phyloP scores from a whole-genome alignment of 768 basidiomycete genomes.

The Obba rivulosa region DNA sequence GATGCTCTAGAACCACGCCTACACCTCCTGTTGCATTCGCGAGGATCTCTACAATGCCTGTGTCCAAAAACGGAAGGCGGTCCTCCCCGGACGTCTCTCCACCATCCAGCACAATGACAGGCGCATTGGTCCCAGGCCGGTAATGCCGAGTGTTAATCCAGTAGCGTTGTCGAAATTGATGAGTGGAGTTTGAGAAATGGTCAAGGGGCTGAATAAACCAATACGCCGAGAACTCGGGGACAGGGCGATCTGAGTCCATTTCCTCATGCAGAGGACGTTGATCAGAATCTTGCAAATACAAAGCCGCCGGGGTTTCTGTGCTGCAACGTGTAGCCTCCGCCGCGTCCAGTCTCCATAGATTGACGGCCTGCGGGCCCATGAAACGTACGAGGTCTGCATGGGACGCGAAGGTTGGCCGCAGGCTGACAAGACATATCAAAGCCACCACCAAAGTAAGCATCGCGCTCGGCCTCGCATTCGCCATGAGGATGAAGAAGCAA shows the following conservation, averaged over 20 bases:
- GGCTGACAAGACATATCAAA: too few relatives aligned
- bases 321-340: neutral
- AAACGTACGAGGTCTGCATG: constrained; percentile 7
- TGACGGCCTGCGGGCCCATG: constrained; percentile 55
- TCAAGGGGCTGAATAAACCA: constrained; percentile 86
- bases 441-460: too few relatives aligned
- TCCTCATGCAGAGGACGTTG: neutral
- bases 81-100: constrained; percentile 89
- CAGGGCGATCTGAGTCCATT: constrained; percentile 8
- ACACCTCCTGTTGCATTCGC: constrained; percentile 82
- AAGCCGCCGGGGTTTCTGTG: constrained; percentile 3
- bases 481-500: too few relatives aligned
- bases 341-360: constrained; percentile 50
- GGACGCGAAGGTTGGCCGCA: neutral
- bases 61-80: constrained; percentile 38
- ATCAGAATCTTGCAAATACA: constrained; percentile 16
- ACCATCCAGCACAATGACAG: constrained; percentile 87
- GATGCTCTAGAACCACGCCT: constrained; percentile 87
- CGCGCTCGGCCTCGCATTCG: too few relatives aligned
- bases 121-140: constrained; percentile 60
- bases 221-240: constrained; percentile 45
- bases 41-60: constrained; percentile 79
- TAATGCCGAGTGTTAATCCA: constrained; percentile 90
- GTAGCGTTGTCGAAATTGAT: constrained; percentile 82
- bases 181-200: constrained; percentile 56